These are phyloP conservation scores for Linnemannia elongata DNA, from an alignment of 192 early-diverging fungal species.

Conservation along the genomic window DNA sequence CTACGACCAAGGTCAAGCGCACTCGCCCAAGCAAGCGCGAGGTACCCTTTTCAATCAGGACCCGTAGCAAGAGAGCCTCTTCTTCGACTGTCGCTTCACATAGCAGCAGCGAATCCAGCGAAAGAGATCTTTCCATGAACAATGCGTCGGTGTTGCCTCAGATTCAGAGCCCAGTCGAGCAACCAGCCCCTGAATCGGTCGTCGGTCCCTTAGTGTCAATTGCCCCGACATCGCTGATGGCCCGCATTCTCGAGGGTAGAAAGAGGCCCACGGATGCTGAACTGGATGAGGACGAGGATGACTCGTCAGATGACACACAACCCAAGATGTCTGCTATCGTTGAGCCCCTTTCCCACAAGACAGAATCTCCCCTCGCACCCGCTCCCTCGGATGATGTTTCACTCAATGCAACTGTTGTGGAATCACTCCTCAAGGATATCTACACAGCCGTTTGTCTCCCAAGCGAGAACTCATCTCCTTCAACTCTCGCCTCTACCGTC, in stretches of 20 bases:
- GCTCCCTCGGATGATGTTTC: not conserved
- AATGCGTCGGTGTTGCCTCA: not conserved
- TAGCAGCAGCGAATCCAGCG: not conserved
- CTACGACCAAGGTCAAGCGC: not conserved
- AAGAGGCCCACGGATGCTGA: not conserved
- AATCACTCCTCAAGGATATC: not conserved
- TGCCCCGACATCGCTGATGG: slow-evolving; percentile 18
- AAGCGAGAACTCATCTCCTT: not conserved
- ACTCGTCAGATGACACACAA: slow-evolving; percentile 18
- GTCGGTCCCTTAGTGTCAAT: not conserved
- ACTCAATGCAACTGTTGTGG: not conserved
- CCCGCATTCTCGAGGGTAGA: slow-evolving; percentile 27
- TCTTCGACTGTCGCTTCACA: not conserved
- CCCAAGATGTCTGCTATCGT: not conserved
- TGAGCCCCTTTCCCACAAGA: not conserved
- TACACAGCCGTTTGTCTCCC: not conserved
- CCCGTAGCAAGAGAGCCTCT: not conserved
- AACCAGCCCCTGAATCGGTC: not conserved
- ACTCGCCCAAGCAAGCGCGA: not conserved
- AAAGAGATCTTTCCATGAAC: not conserved
- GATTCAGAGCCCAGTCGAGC: not conserved
- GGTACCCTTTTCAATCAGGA: not conserved
- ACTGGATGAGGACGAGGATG: not conserved
- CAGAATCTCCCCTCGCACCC: not conserved
- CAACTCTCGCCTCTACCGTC: not conserved